A percentile compares a stretch with the other conserved stretches of the same genome.
Evolutionary conservation across 2,329 filamentous ascomycete genomes (phyloP).

Genomic region (Ophiocordyceps unilateralis): DNA sequence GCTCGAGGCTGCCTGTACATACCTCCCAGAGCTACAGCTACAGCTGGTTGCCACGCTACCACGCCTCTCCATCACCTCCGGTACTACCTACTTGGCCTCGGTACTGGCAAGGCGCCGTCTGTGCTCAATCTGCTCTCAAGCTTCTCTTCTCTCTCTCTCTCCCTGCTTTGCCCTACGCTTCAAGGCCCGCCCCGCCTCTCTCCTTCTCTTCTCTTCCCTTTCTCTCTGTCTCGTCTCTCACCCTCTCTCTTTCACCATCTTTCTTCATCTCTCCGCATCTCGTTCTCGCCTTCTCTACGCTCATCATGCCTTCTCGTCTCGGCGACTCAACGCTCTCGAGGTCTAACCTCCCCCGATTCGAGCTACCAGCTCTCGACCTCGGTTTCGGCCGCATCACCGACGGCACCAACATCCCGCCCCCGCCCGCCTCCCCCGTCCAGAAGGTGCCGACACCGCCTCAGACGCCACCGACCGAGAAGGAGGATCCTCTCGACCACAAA

Average conservation of each 20-base stretch:
- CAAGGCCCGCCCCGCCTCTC: not conserved
- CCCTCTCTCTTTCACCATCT: not conserved
- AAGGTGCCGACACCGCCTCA: constrained; percentile 28
- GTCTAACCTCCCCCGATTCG: constrained; percentile 21
- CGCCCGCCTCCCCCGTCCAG: constrained; percentile 30
- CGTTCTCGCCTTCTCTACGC: not conserved
- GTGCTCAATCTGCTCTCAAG: not conserved
- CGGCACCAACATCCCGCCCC: constrained; percentile 42
- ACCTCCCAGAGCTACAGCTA: not conserved
- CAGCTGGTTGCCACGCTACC: not conserved
- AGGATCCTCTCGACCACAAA: constrained; percentile 1
- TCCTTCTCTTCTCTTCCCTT: not conserved
- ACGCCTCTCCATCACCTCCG: not conserved
- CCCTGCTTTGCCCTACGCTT: not conserved
- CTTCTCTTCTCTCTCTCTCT: not conserved
- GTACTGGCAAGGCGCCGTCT: not conserved
- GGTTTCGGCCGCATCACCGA: constrained; percentile 42
- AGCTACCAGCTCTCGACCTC: constrained; percentile 40
- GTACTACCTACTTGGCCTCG: not conserved
- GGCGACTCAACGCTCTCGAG: constrained; percentile 10
- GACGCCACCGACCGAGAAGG: constrained; percentile 13
- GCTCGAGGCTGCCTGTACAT: not conserved
- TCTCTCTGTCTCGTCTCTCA: not conserved
- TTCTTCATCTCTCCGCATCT: not conserved
- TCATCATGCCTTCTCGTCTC: constrained; percentile 15